Percentiles rank a stretch among this genome's conserved stretches.
phyloP scores from a whole-genome alignment of 78 protist genomes.

The Neovahlkampfia damariscottae region DNA sequence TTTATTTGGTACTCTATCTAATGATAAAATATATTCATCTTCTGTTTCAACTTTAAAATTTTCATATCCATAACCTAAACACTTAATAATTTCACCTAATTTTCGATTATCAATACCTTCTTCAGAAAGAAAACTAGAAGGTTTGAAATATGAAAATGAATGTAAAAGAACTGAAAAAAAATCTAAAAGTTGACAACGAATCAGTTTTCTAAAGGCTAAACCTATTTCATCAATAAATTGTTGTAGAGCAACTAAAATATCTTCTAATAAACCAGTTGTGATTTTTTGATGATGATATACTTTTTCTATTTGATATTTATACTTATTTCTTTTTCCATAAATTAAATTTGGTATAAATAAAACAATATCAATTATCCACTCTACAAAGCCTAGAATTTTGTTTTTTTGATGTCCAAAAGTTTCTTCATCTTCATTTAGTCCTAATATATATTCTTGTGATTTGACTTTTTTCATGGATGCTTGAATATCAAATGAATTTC shows the following conservation, averaged over 20 bases:
- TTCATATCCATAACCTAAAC: neutral
- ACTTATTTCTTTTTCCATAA: too few relatives aligned
- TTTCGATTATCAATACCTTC: neutral
- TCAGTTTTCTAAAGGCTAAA: neutral
- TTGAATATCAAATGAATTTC: too few relatives aligned
- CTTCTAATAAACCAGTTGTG: conserved; percentile 5
- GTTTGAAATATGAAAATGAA: neutral
- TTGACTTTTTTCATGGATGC: too few relatives aligned
- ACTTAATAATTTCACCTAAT: neutral
- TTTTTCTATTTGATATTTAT: too few relatives aligned
- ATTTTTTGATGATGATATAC: conserved; percentile 6
- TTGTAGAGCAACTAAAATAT: neutral
- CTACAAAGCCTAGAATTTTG: too few relatives aligned
- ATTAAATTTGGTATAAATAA: too few relatives aligned
- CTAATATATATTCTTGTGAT: too few relatives aligned
- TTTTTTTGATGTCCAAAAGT: too few relatives aligned
- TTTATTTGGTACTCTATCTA: neutral
- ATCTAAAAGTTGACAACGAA: neutral
- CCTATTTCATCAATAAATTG: conserved; percentile 8
- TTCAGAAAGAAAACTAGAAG: neutral
- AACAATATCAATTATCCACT: too few relatives aligned
- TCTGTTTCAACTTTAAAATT: neutral
- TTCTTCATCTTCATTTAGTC: too few relatives aligned
- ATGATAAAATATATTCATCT: conserved; percentile 1
- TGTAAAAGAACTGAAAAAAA: neutral